Evolutionary conservation across 2,329 filamentous ascomycete species (phyloP), one percentile per base, ranked within the genome.

Genomic region (Whalleya microplaca): DNA sequence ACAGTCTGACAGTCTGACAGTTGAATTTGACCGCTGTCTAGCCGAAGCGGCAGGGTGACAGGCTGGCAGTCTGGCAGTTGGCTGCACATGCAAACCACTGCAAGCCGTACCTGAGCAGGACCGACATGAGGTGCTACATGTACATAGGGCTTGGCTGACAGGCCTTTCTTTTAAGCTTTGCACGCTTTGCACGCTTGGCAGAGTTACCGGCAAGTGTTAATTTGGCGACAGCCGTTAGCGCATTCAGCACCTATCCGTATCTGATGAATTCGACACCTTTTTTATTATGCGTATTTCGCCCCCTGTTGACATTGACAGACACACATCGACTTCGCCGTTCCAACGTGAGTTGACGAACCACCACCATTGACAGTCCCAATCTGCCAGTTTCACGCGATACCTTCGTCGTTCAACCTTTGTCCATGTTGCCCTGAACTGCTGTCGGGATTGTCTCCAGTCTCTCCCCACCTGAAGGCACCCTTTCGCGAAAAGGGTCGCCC

Each of bases 241-340:
- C 45, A 51, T 37, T n/a, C 44, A 41, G 53, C 57, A 56, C 52
- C 21, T 56, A 64, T 54, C 56, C 51, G 58, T 48, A 58, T 57
- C 51, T 52, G 50, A 55, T 58, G 49, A 65, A 66, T 56, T 62
- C 66, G 60, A 68, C 64, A 67, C 66, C 63, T 68, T 66, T 66
- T 62, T 68, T 66, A 65, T 62, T 56, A 59, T 62, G n/a, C n/a
- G n/a, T 59, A 62, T 58, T 55, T 21, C 41, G 56, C 49, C 49
- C n/a, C 40, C 41, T 62, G 48, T 55, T 7, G 43, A 45, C 43
- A n/a, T n/a, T n/a, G n/a, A n/a, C n/a, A n/a, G n/a, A n/a, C n/a
- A n/a, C n/a, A 32, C 21, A 27, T 41, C 18, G 42, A 29, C 47
- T 3, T 47, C 43, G 40, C n/a, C n/a, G 43, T 44, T 46, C 41